Conservation (phyloP, 768 basidiomycete genomes). For the Kwoniella bestiolae region DNA sequence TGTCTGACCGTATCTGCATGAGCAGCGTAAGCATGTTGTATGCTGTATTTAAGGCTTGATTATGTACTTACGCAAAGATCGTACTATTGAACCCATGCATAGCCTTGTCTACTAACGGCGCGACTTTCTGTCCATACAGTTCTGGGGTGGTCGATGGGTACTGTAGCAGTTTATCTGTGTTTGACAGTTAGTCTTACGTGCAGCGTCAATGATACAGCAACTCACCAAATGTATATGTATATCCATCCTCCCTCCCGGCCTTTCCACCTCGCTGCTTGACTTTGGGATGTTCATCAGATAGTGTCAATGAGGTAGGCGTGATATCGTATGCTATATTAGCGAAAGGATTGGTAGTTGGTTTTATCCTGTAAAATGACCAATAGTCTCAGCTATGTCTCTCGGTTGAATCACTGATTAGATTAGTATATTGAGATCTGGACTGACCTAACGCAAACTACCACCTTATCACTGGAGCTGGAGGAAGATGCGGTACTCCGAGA, state of each 20-base stretch:
- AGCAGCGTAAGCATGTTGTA: conserved; percentile 8
- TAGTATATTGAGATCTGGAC: conserved; percentile 22
- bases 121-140: conserved; percentile 48
- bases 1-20: conserved; percentile 54
- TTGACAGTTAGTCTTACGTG: not conserved
- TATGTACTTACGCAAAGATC: conserved; percentile 50
- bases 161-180: conserved; percentile 46
- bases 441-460: conserved; percentile 53
- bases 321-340: conserved; percentile 46
- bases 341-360: conserved; percentile 45
- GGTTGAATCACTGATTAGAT: conserved; percentile 1
- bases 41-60: no score
- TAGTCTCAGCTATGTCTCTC: conserved; percentile 2
- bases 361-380: conserved; percentile 35
- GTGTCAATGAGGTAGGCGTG: conserved; percentile 40
- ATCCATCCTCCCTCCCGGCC: conserved; percentile 52
- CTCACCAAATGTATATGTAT: conserved; percentile 55
- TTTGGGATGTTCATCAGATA: conserved; percentile 53
- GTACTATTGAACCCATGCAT: conserved; percentile 58
- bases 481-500: conserved; percentile 2
- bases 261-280: conserved; percentile 54
- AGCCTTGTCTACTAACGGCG: conserved; percentile 53
- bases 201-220: not conserved
- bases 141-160: conserved; percentile 48
- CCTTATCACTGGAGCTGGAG: conserved; percentile 36